phyloP scores from a whole-genome alignment of 331 rosid genomes.

The Pyracantha coccinea region DNA sequence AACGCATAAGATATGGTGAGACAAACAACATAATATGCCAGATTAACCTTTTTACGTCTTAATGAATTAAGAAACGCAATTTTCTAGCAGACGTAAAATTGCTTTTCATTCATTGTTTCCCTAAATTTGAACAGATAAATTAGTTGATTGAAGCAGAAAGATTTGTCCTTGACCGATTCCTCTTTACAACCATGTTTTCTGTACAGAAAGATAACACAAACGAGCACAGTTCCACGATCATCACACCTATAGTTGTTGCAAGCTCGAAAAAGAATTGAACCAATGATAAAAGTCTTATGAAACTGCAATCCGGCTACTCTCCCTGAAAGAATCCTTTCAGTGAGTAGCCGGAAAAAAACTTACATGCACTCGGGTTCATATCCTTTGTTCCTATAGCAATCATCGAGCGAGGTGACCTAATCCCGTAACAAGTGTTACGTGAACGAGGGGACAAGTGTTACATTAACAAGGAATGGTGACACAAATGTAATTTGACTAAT shows the following conservation, averaged over 20 bases:
- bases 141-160: not conserved
- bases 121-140: not conserved
- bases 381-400: too few relatives aligned
- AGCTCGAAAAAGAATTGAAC: too few relatives aligned
- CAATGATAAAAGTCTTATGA: too few relatives aligned
- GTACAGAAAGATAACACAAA: not conserved
- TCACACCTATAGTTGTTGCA: not conserved
- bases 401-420: too few relatives aligned
- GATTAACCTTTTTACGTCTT: too few relatives aligned
- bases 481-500: conserved; percentile 5
- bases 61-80: not conserved
- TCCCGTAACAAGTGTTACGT: too few relatives aligned
- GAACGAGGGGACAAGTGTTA: too few relatives aligned
- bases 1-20: not conserved
- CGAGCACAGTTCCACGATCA: not conserved
- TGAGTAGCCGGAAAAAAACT: too few relatives aligned
- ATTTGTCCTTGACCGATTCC: not conserved
- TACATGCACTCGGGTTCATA: too few relatives aligned
- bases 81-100: not conserved
- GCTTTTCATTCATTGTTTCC: not conserved
- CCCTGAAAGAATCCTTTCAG: too few relatives aligned
- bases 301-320: not conserved
- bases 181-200: not conserved
- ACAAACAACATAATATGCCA: not conserved
- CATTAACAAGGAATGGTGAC: too few relatives aligned